phyloP scores from a whole-genome alignment of 495 filamentous ascomycete genomes.

The Neurospora sp. region DNA sequence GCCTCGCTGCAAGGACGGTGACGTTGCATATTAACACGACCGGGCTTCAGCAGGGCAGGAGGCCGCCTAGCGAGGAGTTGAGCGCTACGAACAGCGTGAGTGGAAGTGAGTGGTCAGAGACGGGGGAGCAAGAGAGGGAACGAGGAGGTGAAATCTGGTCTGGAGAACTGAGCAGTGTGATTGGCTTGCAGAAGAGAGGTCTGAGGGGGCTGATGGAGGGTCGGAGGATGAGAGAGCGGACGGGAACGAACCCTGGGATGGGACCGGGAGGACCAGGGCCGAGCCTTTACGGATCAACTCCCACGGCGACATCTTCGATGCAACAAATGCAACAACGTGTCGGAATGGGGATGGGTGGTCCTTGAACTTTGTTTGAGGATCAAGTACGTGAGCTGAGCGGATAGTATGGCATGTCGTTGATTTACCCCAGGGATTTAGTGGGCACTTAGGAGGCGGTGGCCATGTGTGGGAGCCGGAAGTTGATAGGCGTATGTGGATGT shows the following conservation, averaged over 20 bases:
- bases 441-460: neutral
- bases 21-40: slow-evolving; percentile 33
- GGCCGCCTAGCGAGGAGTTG: slow-evolving; percentile 36
- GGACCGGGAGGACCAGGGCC: neutral
- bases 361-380: neutral
- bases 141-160: slow-evolving; percentile 58
- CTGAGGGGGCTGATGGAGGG: slow-evolving; percentile 93
- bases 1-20: slow-evolving; percentile 6
- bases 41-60: slow-evolving; percentile 17
- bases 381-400: neutral
- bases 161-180: slow-evolving; percentile 83
- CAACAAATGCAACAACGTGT: neutral
- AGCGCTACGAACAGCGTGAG: slow-evolving; percentile 38
- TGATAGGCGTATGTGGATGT: neutral
- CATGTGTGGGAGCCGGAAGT: neutral
- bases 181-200: slow-evolving; percentile 89
- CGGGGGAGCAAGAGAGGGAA: slow-evolving; percentile 26
- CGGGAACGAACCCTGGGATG: slow-evolving; percentile 18
- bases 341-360: neutral
- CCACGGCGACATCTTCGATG: neutral
- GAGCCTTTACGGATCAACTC: neutral
- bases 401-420: neutral
- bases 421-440: neutral
- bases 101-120: slow-evolving; percentile 39
- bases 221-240: slow-evolving; percentile 66